Percentiles rank a stretch among this genome's conserved stretches.
phyloP scores from a whole-genome alignment of 108 stramenopile species.

The Aurantiochytrium sp. region DNA sequence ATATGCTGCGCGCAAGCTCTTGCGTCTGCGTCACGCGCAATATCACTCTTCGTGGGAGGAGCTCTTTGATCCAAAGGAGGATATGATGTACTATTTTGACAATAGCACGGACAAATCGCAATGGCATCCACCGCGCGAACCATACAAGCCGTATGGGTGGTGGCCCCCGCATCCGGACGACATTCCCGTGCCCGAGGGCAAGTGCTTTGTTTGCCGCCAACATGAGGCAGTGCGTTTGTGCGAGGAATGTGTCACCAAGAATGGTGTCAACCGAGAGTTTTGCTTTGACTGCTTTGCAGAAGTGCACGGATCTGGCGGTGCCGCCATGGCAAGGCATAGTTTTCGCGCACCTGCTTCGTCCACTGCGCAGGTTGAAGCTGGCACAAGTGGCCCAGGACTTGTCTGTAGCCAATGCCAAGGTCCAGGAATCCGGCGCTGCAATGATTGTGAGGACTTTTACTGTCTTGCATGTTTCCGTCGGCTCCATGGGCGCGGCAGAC shows the following conservation, averaged over 20 bases:
- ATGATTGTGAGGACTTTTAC: background rate
- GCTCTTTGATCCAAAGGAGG: background rate
- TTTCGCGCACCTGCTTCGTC: background rate
- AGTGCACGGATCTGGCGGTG: background rate
- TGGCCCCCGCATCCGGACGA: slow-evolving; percentile 16
- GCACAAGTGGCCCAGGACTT: background rate
- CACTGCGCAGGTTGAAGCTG: background rate
- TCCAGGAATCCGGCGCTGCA: background rate
- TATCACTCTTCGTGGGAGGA: background rate
- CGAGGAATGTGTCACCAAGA: background rate
- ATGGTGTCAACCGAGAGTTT: background rate
- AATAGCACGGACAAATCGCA: background rate
- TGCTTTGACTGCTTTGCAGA: slow-evolving; percentile 14
- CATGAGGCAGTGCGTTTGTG: background rate
- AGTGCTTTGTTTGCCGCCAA: background rate
- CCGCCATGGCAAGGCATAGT: background rate
- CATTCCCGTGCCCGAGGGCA: background rate
- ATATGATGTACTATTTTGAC: background rate
- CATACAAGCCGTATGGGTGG: slow-evolving; percentile 4
- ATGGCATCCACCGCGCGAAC: background rate
- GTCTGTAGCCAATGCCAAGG: background rate
- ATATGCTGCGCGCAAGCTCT: background rate
- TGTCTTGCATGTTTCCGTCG: background rate
- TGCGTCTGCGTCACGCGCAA: background rate
- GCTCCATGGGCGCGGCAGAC: background rate